Evolutionary conservation across 2,329 filamentous ascomycete species (phyloP).

Genomic region (Stachybotrys elegans): DNA sequence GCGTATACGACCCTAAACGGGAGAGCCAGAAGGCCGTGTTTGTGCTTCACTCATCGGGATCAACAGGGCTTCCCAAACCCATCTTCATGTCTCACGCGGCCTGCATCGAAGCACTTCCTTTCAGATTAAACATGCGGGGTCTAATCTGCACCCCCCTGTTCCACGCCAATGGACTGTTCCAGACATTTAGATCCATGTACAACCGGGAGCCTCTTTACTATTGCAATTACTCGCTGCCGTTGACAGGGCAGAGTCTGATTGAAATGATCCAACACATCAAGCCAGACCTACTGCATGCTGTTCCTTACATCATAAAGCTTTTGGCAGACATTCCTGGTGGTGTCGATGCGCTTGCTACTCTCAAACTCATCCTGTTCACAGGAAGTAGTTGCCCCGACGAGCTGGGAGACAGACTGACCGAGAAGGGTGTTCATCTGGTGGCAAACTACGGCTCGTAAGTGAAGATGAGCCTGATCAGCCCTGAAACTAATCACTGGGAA

Average conservation of each 20-base stretch:
- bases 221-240: slow-evolving; percentile 49
- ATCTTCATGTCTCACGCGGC: slow-evolving; percentile 53
- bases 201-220: slow-evolving; percentile 44
- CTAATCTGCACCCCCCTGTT: slow-evolving; percentile 55
- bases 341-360: slow-evolving; percentile 35
- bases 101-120: slow-evolving; percentile 41
- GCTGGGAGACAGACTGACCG: slow-evolving; percentile 48
- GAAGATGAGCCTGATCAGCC: no score
- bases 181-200: slow-evolving; percentile 47
- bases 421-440: slow-evolving; percentile 48
- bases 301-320: slow-evolving; percentile 62
- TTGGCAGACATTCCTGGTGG: slow-evolving; percentile 54
- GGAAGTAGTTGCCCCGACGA: slow-evolving; percentile 56
- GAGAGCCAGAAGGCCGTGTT: slow-evolving; percentile 12
- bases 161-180: slow-evolving; percentile 54
- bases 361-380: slow-evolving; percentile 51
- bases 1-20: neutral
- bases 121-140: slow-evolving; percentile 32
- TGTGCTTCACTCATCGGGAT: slow-evolving; percentile 39
- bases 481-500: no score
- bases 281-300: slow-evolving; percentile 52
- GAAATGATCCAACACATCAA: slow-evolving; percentile 28
- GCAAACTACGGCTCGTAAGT: slow-evolving; percentile 47
- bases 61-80: slow-evolving; percentile 58
- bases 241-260: slow-evolving; percentile 45